Evolutionary conservation across 2,329 filamentous ascomycete species (phyloP), one percentile per base, ranked within the genome.

Genomic region (Plenodomus lindquistii): DNA sequence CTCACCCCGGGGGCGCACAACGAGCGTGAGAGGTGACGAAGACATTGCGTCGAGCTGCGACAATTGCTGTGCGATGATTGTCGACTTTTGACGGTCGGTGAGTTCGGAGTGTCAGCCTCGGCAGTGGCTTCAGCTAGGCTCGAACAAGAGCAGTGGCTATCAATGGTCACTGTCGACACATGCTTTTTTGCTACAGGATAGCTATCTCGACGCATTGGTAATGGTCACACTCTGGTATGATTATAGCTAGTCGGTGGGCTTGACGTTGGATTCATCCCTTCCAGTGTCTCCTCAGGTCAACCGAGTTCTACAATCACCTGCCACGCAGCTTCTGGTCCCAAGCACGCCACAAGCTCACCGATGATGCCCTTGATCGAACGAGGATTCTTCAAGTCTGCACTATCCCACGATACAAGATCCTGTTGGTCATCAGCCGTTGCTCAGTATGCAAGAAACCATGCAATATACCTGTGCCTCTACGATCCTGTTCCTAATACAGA

Each of bases 261-360:
- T 5, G 5, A 10, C 10, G 22, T 31, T 31, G 4, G 9, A 15
- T 7, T 31, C 11, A 4, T 31, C 11, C 27, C 4, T 15, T 15
- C 27, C 27, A 31, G 27, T 11, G 15, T 15, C 10, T 31, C 10
- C 6, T 8, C 27, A 7, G 5, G 16, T 56, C 37, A 63, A 8
- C 65, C 57, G 42, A 87, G 80, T 59, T 87, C 81, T 13, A 91
- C 70, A 36, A 85, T 81, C 16, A 88, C 73, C 42, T 79, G 73
- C 17, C 70, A 72, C 37, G 83, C 76, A 40, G 86, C 66, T 37
- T 86, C 82, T 1, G 80, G 75, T 0, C 88, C 88, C 37, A 90
- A 69, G 10, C 82, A 81, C 3, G 87, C 85, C 3, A 85, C 81
- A 42, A 91, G 66, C 54, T 91, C 86, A 1, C 84, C 86, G 48